Evolutionary conservation across 2,329 filamentous ascomycete species (phyloP), one percentile per base, ranked within the genome.

Genomic region (Claviceps spartinae): DNA sequence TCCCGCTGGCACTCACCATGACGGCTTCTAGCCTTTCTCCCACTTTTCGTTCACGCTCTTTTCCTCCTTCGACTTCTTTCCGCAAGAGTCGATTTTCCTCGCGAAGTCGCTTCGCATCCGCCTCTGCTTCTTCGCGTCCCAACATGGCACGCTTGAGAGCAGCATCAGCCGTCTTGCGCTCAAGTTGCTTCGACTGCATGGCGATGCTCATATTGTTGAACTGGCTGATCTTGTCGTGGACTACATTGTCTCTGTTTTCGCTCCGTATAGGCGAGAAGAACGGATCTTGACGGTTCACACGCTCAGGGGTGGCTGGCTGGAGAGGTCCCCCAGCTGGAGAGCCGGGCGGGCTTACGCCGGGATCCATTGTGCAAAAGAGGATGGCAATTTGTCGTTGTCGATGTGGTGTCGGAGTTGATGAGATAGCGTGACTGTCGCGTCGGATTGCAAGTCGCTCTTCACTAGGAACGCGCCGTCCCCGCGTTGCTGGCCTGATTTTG

Each of bases 101-200:
- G 54, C 76, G 75, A 59, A 79, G 76, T 43, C 75, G 74, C 55
- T 77, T 75, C 69, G 82, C 74, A 60, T 88, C 83, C n/a, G 69
- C 70, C 68, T 88, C 85, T 13, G 83, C 82, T 67, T 85, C 82
- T 62, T 89, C 85, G 44, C 83, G 75, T 14, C 81, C 83, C 47
- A 85, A 63, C 72, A 83, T 79, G 55, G 81, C 81, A 47, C 81
- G 76, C 64, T 81, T 82, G 16, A 85, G 68, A 34, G 81, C 81
- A 36, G 81, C 80, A 58, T 84, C 81, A 59, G 78, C 81, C 47
- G 73, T 79, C 66, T 79, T 83, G 59, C 80, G 76, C 63, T 83
- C 81, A 50, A 82, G 69, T 47, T 80, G 75, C 60, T 79, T 81
- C 37, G 76, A 76, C 65, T 77, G 72, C 57, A 74, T 68, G 53